These are phyloP conservation scores for Nothomitra cinnamomea DNA, from an alignment of 2,329 filamentous ascomycete species.

Conservation along the genomic window DNA sequence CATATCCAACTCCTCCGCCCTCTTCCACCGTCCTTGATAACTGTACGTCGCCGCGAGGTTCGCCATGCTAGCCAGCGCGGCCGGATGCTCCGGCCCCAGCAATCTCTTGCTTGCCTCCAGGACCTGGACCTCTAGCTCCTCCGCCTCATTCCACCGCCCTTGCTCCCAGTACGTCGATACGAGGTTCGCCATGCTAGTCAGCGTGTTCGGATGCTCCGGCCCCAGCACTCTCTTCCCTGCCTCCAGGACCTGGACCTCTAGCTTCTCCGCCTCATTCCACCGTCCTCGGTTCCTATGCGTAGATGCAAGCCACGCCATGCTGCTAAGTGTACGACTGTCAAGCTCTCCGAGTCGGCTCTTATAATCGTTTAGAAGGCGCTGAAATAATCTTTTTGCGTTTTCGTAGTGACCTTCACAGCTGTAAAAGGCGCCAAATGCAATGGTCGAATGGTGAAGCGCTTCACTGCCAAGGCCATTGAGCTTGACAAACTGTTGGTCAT, in stretches of 20 bases:
- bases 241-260: neutral
- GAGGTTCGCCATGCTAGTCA: neutral
- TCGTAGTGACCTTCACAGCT: neutral
- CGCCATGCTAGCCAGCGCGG: no score
- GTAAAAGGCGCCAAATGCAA: constrained; percentile 5
- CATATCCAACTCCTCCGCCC: neutral
- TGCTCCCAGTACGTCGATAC: neutral
- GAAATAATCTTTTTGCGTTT: neutral
- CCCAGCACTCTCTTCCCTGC: neutral
- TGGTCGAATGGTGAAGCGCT: neutral
- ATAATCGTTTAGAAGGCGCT: neutral
- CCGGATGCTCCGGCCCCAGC: no score
- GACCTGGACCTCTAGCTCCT: no score
- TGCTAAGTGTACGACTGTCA: no score
- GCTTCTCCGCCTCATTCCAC: neutral
- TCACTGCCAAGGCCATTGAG: constrained; percentile 4
- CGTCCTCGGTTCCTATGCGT: neutral
- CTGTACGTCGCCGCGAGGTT: no score
- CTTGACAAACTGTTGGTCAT: constrained; percentile 1
- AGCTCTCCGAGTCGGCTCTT: no score
- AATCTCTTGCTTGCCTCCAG: no score
- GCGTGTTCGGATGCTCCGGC: neutral
- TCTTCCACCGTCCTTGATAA: neutral
- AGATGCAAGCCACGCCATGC: neutral
- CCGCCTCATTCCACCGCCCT: no score